phyloP scores from a whole-genome alignment of 192 early-diverging fungal genomes.

The Backusella circina region DNA sequence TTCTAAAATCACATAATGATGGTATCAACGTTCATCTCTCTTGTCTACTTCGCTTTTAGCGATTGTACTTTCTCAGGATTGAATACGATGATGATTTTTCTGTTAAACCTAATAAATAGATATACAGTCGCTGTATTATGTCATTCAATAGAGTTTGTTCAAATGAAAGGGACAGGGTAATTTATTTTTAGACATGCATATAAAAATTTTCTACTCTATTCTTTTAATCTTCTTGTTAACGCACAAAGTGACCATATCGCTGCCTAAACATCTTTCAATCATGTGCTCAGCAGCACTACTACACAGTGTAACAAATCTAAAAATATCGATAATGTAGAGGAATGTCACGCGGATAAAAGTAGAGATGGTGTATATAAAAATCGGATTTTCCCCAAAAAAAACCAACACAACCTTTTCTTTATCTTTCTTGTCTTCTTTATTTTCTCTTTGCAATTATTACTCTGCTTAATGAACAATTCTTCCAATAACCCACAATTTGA shows the following conservation, averaged over 20 bases:
- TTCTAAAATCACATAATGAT: background rate
- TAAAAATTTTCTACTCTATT: background rate
- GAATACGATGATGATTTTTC: background rate
- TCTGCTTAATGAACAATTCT: background rate
- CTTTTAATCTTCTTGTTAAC: background rate
- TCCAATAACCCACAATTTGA: background rate
- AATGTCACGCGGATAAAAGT: background rate
- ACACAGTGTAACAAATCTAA: conserved; percentile 9
- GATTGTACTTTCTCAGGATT: background rate
- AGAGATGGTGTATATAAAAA: conserved; percentile 5
- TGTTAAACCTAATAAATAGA: background rate
- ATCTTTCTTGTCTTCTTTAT: conserved; percentile 1
- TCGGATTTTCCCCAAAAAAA: background rate
- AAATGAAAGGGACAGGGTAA: background rate
- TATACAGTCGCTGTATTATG: background rate
- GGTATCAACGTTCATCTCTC: background rate
- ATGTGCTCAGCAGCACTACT: background rate
- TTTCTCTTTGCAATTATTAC: background rate
- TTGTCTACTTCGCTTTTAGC: background rate
- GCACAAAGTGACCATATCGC: background rate
- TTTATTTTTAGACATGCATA: background rate
- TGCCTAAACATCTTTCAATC: background rate
- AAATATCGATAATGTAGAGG: background rate
- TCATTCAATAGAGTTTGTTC: background rate
- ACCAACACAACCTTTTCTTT: background rate